phyloP scores from a whole-genome alignment of 495 filamentous ascomycete species.

The Xylaria bambusicola region DNA sequence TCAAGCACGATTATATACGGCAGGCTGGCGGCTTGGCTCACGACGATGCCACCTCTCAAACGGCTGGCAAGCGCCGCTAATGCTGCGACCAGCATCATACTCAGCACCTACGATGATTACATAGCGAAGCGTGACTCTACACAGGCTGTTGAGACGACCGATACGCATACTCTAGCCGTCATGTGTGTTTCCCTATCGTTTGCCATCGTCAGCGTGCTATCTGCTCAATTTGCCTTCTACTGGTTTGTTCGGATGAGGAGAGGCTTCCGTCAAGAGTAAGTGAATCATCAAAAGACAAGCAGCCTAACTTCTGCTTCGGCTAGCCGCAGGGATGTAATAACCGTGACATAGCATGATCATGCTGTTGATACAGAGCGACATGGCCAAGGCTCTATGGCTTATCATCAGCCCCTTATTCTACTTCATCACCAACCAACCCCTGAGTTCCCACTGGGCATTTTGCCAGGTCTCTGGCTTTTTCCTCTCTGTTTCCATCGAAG shows the following conservation, averaged over 20 bases:
- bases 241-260: conserved; percentile 76
- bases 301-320: not conserved
- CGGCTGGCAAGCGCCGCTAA: too few species aligned
- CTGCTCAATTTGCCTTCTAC: conserved; percentile 57
- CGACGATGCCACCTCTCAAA: conserved; percentile 10
- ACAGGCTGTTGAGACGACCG: not conserved
- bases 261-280: conserved; percentile 73
- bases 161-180: conserved; percentile 23
- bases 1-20: not conserved
- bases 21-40: not conserved
- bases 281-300: conserved; percentile 10
- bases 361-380: conserved; percentile 67
- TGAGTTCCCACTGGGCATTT: conserved; percentile 54
- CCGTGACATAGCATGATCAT: conserved; percentile 60
- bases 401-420: conserved; percentile 61
- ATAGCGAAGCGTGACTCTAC: conserved; percentile 5
- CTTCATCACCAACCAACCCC: conserved; percentile 39
- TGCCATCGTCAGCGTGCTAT: conserved; percentile 53
- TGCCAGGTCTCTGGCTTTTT: conserved; percentile 71
- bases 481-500: conserved; percentile 63
- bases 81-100: not conserved
- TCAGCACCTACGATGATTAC: conserved; percentile 4
- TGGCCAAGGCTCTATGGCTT: conserved; percentile 67
- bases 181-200: conserved; percentile 34
- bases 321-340: conserved; percentile 25